Percentiles rank a stretch among this genome's conserved stretches.
phyloP scores from a whole-genome alignment of 2,329 filamentous ascomycete species.

The Talaromyces verruculosus region DNA sequence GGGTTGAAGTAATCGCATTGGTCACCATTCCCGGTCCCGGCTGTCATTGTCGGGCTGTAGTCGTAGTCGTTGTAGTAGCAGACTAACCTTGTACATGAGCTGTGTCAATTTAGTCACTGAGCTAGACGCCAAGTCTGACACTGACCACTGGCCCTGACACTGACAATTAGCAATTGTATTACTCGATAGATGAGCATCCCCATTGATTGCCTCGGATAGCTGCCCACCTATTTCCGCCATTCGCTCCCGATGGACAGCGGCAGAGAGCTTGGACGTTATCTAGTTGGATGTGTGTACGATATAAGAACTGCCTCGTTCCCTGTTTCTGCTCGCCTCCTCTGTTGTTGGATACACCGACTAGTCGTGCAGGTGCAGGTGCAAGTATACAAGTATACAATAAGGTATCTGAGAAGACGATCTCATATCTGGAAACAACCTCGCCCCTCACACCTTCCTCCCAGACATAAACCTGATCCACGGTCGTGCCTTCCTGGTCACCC shows the following conservation, averaged over 20 bases:
- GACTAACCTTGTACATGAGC: neutral
- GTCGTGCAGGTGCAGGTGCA: neutral
- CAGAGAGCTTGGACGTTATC: neutral
- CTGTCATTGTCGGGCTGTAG: neutral
- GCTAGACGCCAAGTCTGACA: conserved; percentile 1
- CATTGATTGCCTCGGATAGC: conserved; percentile 10
- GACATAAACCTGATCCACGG: neutral
- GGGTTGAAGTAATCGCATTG: conserved; percentile 11
- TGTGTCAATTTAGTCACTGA: conserved; percentile 1
- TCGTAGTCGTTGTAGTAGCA: neutral
- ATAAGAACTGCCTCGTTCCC: conserved; percentile 2
- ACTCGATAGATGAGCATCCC: conserved; percentile 12
- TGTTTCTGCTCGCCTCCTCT: neutral
- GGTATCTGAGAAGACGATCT: neutral
- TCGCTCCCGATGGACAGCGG: neutral
- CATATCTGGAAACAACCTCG: neutral
- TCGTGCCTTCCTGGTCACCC: conserved; percentile 10
- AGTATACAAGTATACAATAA: no score
- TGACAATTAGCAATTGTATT: conserved; percentile 18
- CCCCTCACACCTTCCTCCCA: neutral
- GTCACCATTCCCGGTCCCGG: conserved; percentile 11
- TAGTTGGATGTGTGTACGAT: neutral
- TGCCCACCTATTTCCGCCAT: conserved; percentile 6
- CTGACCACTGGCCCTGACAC: neutral
- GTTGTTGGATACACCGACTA: neutral